Evolutionary conservation across 2,329 filamentous ascomycete genomes (phyloP), one percentile per base, ranked within the genome.

Genomic region (Aspergillus sp.): DNA sequence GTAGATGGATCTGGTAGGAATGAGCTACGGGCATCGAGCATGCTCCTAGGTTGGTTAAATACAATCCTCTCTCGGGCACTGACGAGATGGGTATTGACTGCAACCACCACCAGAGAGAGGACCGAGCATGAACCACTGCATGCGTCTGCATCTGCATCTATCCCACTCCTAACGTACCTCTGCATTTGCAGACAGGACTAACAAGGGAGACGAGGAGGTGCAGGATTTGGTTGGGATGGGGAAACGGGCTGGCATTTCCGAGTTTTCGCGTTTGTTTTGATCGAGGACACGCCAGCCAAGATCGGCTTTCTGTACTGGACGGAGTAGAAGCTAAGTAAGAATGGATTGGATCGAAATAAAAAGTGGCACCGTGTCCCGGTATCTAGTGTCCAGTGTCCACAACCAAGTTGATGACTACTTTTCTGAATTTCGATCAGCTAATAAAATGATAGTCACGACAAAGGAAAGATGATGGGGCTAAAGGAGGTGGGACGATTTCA

Each of bases 101-200:
- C 24, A 14, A 24, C 24, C 16, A n/a, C 29, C 42, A 20, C 16
- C 18, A 55, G 45, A 36, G 14, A 14, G 16, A 42, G 16, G 36
- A 42, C 53, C 45, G n/a, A 24, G 45, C 20, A 24, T 49, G n/a
- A 49, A 55, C 32, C 53, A 55, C 18, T 49, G 53, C 18, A 55
- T 32, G 31, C 36, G 16, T 42, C 47, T 49, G 14, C 20, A 55
- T 49, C 46, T 39, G 14, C 20, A 55, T 49, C 46, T 39, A 10
- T 49, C 11, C 12, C 31, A 10, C 49, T 29, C 12, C 31, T 18
- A 36, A 39, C 45, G 10, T 39, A 39, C 45, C n/a, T 46, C 45
- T 55, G 45, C 45, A 55, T 49, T 39, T 55, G 29, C 53, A 55
- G 46, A 2, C 6, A n/a, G 16, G 5, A 18, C 12, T 26, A 22